Percentiles rank a stretch among this genome's conserved stretches.
Evolutionary conservation across 257 asterid species (phyloP).

Genomic region (Nicotiana obtusifolia): DNA sequence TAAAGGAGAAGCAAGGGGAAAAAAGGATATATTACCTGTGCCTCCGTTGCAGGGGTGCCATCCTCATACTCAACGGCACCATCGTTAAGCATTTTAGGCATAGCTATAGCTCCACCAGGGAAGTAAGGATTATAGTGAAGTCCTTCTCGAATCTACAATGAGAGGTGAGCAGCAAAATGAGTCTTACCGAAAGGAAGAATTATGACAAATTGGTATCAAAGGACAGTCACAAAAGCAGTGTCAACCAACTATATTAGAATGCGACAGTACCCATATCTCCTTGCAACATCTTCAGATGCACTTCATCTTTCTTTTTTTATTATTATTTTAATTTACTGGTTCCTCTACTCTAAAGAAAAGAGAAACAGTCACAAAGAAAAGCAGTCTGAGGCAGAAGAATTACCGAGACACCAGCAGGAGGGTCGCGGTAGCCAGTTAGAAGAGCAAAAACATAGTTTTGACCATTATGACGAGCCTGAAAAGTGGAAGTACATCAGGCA

Average conservation of each 20-base stretch:
- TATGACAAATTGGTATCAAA: neutral
- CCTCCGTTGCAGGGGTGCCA: constrained; percentile 73
- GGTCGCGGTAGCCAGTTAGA: constrained; percentile 75
- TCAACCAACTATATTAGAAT: neutral
- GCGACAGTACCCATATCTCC: neutral
- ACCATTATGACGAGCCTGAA: constrained; percentile 72
- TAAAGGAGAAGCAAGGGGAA: neutral
- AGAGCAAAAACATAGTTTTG: constrained; percentile 69
- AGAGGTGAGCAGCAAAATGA: neutral
- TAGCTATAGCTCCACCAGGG: constrained; percentile 80
- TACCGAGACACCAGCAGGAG: constrained; percentile 77
- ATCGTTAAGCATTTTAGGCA: constrained; percentile 81
- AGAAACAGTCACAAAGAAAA: neutral
- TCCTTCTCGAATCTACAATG: constrained; percentile 59
- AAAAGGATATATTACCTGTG: constrained; percentile 37
- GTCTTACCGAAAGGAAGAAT: neutral
- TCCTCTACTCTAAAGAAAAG: neutral
- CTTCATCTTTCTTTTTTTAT: neutral
- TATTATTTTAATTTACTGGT: neutral
- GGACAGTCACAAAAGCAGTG: neutral
- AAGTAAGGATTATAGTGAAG: constrained; percentile 71
- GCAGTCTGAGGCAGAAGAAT: constrained; percentile 1
- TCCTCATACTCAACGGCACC: constrained; percentile 81
- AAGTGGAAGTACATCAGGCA: constrained; percentile 9
- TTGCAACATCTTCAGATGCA: constrained; percentile 3